Percentiles rank a stretch among this genome's conserved stretches.
Evolutionary conservation across 192 early-diverging fungal genomes (phyloP).

Genomic region (Rhizophagus prolifer): DNA sequence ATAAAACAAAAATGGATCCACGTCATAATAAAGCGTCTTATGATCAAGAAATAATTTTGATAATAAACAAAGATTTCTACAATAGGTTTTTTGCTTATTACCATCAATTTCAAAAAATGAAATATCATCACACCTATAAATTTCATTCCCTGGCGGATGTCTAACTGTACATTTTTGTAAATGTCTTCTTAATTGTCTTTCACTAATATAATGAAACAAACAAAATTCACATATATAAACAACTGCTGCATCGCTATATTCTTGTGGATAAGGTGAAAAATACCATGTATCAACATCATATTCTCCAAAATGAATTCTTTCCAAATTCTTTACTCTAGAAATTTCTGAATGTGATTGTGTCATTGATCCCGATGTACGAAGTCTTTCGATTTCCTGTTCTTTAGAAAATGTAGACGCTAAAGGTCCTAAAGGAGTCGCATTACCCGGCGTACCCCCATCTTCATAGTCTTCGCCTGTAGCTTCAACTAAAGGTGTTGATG

Average conservation of each 20-base stretch:
- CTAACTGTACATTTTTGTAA: constrained; percentile 82
- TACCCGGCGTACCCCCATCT: neutral
- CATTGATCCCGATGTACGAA: constrained; percentile 92
- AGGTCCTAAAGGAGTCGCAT: constrained; percentile 20
- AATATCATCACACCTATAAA: constrained; percentile 88
- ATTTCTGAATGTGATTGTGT: constrained; percentile 95
- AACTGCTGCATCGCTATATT: constrained; percentile 72
- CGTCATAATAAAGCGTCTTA: constrained; percentile 98
- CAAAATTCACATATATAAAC: constrained; percentile 98
- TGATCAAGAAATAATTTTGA: constrained; percentile 99
- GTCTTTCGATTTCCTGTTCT: constrained; percentile 94
- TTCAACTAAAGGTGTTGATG: constrained; percentile 24
- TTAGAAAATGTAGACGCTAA: constrained; percentile 70
- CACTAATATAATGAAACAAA: constrained; percentile 75
- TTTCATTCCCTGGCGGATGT: constrained; percentile 99
- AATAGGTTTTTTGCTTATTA: constrained; percentile 86
- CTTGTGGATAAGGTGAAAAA: constrained; percentile 95
- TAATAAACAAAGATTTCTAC: constrained; percentile 92
- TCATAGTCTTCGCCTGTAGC: neutral
- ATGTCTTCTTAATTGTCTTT: constrained; percentile 78
- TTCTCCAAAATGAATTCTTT: constrained; percentile 88
- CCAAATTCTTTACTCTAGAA: constrained; percentile 92
- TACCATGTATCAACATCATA: constrained; percentile 97
- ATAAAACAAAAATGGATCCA: constrained; percentile 98
- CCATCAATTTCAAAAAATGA: constrained; percentile 99